Base-by-base conservation (phyloP, 2,329 filamentous ascomycete species). In the Parastagonospora nodorum region DNA sequence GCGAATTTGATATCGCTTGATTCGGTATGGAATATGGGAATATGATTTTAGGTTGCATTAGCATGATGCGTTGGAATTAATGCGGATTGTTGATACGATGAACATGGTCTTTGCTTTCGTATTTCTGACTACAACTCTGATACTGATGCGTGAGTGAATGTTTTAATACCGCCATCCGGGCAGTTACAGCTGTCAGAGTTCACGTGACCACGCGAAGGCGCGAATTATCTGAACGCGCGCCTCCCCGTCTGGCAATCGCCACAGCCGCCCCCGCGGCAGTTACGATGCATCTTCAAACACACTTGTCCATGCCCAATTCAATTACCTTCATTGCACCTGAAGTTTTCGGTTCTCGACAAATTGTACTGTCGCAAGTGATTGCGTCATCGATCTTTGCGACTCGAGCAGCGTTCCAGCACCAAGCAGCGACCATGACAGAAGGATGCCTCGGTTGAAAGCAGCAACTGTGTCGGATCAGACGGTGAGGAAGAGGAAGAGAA, bases 391-490 rank as follows among this genome's bases (percentile, higher is more conserved):
- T 60, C 38, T 27, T 33, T 45, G 44, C 53, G 30, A 37, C 31
- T 36, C 10, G 28, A 12, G 14, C 46, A 37, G 44, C 12, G 19
- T 24, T 24, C 19, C 5, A 24, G 30, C 32, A 19, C 31, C n/a
- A 28, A 50, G 42, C 48, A 52, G 7, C 35, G 27, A 58, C 36
- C 42, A 63, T 63, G 56, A 51, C 29, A 27, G 37, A 42, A 57
- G 39, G 14, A 61, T 61, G 58, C 56, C 58, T 42, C 56, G 58
- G 27, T 36, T 78, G 45, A 76, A 78, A 65, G 76, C 73, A 45
- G 75, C 75, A 14, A 72, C 74, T 7, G 74, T 78, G 9, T 78
- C 76, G n/a, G 69, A 73, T 29, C 75, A 77, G 50, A 64, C 77
- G 11, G 66, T 77, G 27, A 68, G 75, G 12, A 81, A 80, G 60